Base-by-base conservation (phyloP, 805 yeast genomes). In the Myxozyma lipomycoides region DNA sequence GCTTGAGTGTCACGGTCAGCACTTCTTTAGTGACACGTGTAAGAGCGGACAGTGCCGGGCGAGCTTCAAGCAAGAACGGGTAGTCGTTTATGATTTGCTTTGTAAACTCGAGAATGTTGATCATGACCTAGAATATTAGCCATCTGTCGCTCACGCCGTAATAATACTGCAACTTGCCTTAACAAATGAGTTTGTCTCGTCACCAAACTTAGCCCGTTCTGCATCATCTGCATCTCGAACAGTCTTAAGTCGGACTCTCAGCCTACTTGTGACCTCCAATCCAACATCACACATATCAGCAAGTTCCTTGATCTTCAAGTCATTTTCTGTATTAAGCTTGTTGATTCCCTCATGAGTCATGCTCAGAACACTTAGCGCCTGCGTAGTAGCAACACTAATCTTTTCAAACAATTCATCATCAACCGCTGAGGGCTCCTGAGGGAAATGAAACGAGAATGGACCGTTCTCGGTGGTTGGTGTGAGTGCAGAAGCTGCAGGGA, bases 1-100 rank as follows among this genome's bases (percentile, higher is more conserved):
- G 44, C 38, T 49, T 51, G 28, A 40, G 42, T 17, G 51, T 36
- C 15, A 58, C 59, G 25, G 53, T 55, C 18, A 55, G 36, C 19
- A 91, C 84, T 63, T 91, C 98, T 62, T 91, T 91, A 3, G 96
- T 87, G 2, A 90, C 85, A 58, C 87, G 81, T 0, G 97, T 90
- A 51, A 91, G 72, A 34, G 81, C 78, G 0, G 95, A 86, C 68
- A 91, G 77, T 4, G 86, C 79, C 5, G 90, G 82, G 51, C 95
- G 73, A 4, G 84, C 83, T 49, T 86, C 96, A 60, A 84, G 82
- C 45, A 91, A 73, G 15, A 83, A 77, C 0, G 95, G 90, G 50
- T 88, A 73, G 57, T 86, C 96, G 47, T 79, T 77, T 79, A 91
- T 84, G 1, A 95, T 82, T 1, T 78, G 75, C 63, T 89, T 89